A percentile compares a stretch with the other conserved stretches of the same genome.
Evolutionary conservation across 2,329 filamentous ascomycete species (phyloP).

Genomic region (Davidsoniella neocaledoniae): DNA sequence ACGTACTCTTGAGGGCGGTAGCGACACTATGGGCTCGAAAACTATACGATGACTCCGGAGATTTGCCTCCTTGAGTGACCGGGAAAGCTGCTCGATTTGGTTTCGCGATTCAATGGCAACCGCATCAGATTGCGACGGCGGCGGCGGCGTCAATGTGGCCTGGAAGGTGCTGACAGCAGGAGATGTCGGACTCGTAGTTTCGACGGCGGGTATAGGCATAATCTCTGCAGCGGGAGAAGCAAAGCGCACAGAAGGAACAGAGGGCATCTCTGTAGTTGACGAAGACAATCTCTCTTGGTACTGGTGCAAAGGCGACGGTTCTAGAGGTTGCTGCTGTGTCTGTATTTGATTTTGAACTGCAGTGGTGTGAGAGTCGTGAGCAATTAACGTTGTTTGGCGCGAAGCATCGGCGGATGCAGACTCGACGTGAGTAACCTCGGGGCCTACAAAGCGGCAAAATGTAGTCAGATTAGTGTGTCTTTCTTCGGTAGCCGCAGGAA

Average conservation of each 20-base stretch:
- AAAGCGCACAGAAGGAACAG: conserved; percentile 7
- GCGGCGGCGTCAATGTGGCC: conserved; percentile 10
- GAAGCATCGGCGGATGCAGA: conserved; percentile 5
- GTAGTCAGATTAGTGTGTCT: conserved; percentile 1
- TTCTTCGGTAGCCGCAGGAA: neutral
- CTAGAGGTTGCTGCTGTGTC: neutral
- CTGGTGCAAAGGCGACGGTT: neutral
- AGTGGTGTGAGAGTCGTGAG: neutral
- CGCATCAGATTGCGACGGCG: neutral
- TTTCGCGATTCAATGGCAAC: neutral
- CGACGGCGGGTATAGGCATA: conserved; percentile 4
- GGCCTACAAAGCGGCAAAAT: neutral
- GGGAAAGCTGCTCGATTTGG: conserved; percentile 9
- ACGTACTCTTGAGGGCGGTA: conserved; percentile 69
- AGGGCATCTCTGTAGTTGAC: neutral
- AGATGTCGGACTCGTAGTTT: neutral
- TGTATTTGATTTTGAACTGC: neutral
- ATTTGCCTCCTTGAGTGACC: conserved; percentile 10
- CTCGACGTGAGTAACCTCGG: conserved; percentile 5
- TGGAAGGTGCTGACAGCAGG: conserved; percentile 2
- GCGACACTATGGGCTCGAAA: conserved; percentile 68
- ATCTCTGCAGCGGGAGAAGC: conserved; percentile 6
- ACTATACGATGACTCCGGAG: conserved; percentile 18
- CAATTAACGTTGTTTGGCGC: conserved; percentile 7
- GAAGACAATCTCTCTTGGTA: too few species aligned